Base-by-base conservation (phyloP, 1,139 yeast genomes). In the Blastobotrys petasosporus region DNA sequence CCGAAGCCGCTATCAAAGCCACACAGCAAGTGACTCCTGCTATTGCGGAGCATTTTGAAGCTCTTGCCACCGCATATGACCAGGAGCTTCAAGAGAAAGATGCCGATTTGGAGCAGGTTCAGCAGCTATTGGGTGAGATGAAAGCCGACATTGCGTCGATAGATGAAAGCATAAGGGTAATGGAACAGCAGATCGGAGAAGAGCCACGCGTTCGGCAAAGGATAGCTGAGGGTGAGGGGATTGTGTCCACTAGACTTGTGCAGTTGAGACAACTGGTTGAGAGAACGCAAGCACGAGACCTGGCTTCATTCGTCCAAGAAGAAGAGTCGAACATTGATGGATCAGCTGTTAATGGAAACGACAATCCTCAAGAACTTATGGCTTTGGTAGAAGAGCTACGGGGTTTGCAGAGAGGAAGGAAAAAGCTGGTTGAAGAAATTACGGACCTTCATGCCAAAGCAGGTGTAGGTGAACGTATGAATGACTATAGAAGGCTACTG, bases 401-500 rank as follows among this genome's bases (percentile, higher is more conserved):
- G 2, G 62, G 60, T 12, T 57, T 78, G 25, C 87, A 82, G 60
- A 52, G 67, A 16, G 65, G 67, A 15, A 67, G 86, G 31, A 71
- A 69, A 52, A 58, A 61, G 42, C 64, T 69, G 38, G 72, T 76
- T 7, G 66, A 65, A 28, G 74, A 73, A 43, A 69, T 75, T 11
- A 69, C 78, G 17, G 67, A 64, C 37, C 62, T 73, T 35, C 72
- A 74, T 56, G 76, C 79, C 9, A 62, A 63, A 10, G 71, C 73
- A 4, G 70, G 71, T 4, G 67, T 67, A 15, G 69, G 70, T 3
- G 77, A 71, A 41, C 85, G 84, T 63, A 80, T 88, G 77, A 78
- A 80, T 61, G 84, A 86, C 59, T 90, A 88, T 68, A 75, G 95
- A 54, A 79, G 80, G 58, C 72, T 92, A 53, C 81, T 92, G 40